phyloP scores from a whole-genome alignment of 164 flowering plant species.

The Tetracentron sinense region DNA sequence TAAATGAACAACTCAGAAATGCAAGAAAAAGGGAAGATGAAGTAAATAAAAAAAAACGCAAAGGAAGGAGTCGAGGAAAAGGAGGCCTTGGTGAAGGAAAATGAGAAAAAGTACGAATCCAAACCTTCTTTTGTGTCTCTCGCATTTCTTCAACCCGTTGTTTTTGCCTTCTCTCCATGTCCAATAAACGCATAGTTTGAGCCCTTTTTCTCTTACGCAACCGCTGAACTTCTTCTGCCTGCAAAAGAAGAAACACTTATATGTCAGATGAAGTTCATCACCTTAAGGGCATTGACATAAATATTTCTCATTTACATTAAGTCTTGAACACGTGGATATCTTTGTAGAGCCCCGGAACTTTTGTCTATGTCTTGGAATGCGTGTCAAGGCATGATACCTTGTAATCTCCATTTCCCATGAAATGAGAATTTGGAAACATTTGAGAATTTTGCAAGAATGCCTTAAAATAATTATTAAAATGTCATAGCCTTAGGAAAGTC shows the following conservation, averaged over 20 bases:
- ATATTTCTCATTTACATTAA: too few species aligned
- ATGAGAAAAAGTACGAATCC: neutral
- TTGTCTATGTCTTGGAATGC: too few species aligned
- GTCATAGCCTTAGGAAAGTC: too few species aligned
- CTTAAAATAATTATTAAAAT: too few species aligned
- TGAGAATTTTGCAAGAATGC: too few species aligned
- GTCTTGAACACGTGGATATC: too few species aligned
- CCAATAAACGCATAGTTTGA: constrained; percentile 59
- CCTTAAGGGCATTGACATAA: neutral
- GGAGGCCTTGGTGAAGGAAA: neutral
- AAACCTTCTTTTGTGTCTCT: constrained; percentile 72
- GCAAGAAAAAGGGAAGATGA: neutral
- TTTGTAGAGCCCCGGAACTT: too few species aligned
- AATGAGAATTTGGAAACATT: too few species aligned
- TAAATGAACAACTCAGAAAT: neutral
- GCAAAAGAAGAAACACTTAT: constrained; percentile 15
- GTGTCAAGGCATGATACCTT: too few species aligned
- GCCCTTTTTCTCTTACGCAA: constrained; percentile 61
- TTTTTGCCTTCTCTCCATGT: constrained; percentile 84
- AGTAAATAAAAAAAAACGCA: too few species aligned
- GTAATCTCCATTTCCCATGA: too few species aligned
- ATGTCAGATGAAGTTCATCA: constrained; percentile 3
- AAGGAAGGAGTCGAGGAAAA: neutral
- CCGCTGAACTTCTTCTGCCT: constrained; percentile 86
- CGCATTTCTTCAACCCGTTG: constrained; percentile 82